phyloP scores from a whole-genome alignment of 495 filamentous ascomycete species.

The Penicillium mononematosum region DNA sequence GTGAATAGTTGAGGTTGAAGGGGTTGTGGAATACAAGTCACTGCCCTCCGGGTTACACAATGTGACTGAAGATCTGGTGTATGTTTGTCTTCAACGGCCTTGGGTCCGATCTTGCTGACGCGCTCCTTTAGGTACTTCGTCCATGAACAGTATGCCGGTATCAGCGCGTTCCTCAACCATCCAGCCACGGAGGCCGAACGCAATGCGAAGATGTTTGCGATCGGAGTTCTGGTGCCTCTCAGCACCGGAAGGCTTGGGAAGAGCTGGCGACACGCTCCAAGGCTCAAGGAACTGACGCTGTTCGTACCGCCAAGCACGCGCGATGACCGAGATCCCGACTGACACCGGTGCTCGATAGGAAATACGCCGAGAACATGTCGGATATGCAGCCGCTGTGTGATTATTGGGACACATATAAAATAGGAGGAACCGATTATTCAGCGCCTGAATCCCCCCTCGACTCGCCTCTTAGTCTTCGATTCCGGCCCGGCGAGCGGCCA shows the following conservation, averaged over 20 bases:
- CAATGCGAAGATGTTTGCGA: constrained; percentile 89
- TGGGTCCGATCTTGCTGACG: neutral
- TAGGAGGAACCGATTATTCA: constrained; percentile 45
- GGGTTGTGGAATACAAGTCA: constrained; percentile 90
- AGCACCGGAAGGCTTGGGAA: constrained; percentile 84
- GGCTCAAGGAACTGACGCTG: constrained; percentile 71
- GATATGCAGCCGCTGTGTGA: constrained; percentile 64
- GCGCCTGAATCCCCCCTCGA: constrained; percentile 48
- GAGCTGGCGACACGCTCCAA: constrained; percentile 82
- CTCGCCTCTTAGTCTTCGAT: constrained; percentile 53
- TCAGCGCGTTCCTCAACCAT: constrained; percentile 88
- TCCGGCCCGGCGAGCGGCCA: constrained; percentile 41
- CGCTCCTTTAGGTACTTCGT: constrained; percentile 70
- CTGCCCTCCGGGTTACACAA: constrained; percentile 91
- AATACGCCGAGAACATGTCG: constrained; percentile 37
- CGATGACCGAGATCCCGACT: constrained; percentile 11
- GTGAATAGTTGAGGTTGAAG: constrained; percentile 71
- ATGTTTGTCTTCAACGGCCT: constrained; percentile 20
- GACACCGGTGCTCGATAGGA: constrained; percentile 19
- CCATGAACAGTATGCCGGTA: constrained; percentile 77
- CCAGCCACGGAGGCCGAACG: constrained; percentile 74
- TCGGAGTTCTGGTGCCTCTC: constrained; percentile 82
- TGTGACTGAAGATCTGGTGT: constrained; percentile 83
- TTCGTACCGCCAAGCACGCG: constrained; percentile 34
- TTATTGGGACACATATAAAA: constrained; percentile 73